These are phyloP conservation scores for Nelumbo lutea DNA, from an alignment of 164 flowering plant genomes.

Conservation along the genomic window DNA sequence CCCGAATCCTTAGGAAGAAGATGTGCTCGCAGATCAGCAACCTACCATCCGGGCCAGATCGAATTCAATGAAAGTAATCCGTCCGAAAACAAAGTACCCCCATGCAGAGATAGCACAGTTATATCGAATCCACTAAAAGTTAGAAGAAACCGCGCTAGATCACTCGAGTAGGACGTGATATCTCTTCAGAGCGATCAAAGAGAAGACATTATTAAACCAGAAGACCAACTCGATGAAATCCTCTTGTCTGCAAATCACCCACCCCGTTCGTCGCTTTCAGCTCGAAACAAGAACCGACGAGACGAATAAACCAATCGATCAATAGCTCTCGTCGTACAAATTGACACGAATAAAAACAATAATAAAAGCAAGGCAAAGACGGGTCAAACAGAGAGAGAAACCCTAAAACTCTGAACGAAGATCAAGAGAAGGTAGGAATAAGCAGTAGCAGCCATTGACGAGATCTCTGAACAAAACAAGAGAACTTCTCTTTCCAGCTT, in stretches of 20 bases:
- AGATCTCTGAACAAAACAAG: neutral
- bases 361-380: neutral
- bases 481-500: slow-evolving; percentile 8
- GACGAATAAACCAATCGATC: neutral
- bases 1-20: neutral
- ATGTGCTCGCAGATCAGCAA: neutral
- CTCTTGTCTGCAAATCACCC: neutral
- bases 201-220: neutral
- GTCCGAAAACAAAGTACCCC: neutral
- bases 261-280: neutral
- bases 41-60: no score
- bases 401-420: no score
- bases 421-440: neutral
- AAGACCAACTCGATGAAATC: neutral
- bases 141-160: neutral
- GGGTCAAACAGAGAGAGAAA: neutral
- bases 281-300: neutral
- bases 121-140: no score
- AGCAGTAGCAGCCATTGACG: slow-evolving; percentile 1
- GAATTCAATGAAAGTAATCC: no score
- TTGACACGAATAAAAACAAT: neutral
- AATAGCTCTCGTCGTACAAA: neutral
- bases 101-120: neutral
- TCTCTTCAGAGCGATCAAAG: neutral
- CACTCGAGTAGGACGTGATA: neutral